phyloP scores from a whole-genome alignment of 768 basidiomycete species.

The Suillus weaverae region DNA sequence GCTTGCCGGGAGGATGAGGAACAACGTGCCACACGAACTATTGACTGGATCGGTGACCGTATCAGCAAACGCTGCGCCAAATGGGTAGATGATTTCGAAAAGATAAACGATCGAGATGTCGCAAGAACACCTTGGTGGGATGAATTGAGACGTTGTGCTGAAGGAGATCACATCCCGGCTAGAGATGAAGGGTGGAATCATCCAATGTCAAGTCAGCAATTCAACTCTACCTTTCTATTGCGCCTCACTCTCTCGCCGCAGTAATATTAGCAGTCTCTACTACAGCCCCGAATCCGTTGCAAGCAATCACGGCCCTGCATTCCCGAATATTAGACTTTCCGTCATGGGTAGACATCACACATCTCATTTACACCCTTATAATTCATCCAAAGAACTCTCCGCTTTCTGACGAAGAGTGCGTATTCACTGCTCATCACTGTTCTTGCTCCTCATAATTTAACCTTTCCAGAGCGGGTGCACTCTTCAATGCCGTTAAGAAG shows the following conservation, averaged over 20 bases:
- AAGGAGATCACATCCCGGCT: constrained; percentile 74
- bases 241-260: constrained; percentile 31
- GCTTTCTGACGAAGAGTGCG: constrained; percentile 79
- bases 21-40: constrained; percentile 70
- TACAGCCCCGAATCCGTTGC: constrained; percentile 76
- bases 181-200: constrained; percentile 84
- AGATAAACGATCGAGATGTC: constrained; percentile 38
- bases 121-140: constrained; percentile 84
- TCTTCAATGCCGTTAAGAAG: constrained; percentile 87
- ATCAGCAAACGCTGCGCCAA: constrained; percentile 59
- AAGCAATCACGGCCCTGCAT: constrained; percentile 76
- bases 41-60: constrained; percentile 84
- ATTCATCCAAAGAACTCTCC: constrained; percentile 70
- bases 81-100: constrained; percentile 73
- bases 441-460: constrained; percentile 12
- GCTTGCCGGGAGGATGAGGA: constrained; percentile 81
- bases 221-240: constrained; percentile 13
- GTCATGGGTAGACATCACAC: constrained; percentile 75
- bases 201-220: constrained; percentile 69
- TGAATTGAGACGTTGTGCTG: constrained; percentile 72
- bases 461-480: constrained; percentile 60
- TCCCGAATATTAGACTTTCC: constrained; percentile 67
- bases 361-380: constrained; percentile 73
- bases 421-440: constrained; percentile 18
- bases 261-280: constrained; percentile 85